Evolutionary conservation across 441 rosid genomes (phyloP), one percentile per base, ranked within the genome.

Genomic region (Manihot esculenta): DNA sequence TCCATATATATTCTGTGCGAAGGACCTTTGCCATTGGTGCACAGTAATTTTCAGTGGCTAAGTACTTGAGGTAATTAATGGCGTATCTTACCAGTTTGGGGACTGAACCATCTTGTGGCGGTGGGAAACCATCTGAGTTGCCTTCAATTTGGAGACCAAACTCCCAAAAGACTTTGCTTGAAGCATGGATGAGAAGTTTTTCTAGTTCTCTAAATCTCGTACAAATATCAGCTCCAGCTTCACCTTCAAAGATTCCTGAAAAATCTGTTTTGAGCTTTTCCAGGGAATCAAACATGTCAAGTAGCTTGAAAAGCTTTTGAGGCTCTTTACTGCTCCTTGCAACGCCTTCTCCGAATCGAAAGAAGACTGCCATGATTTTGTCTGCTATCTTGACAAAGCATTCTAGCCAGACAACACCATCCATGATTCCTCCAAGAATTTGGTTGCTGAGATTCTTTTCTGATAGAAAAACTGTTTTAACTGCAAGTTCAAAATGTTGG

Each of bases 341-440:
- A 5, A 85, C 85, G 23, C 94, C 94, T 78, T 88, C 91, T 5
- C 91, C 88, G n/a, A 85, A 85, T 26, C 89, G 85, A 69, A 87
- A 88, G 75, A 88, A 88, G 10, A 86, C 91, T 13, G 89, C 91
- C 87, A 83, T 84, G 85, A 88, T 82, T 73, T 86, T 88, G 69
- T 86, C 89, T 1, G 90, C 85, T 26, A 82, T 85, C 81, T 86
- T 88, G 47, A 84, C 79, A n/a, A 86, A 88, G 81, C 93, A 88
- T 62, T 86, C 89, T 2, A 75, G 72, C 91, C 91, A 85, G 18
- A 88, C 80, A 2, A 66, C 72, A 55, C 83, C 89, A 6, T 81
- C 87, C 74, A 86, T 26, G 10, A 86, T 35, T 51, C 76, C 79
- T 77, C 84, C 84, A 53, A 86, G 62, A 38, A 83, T 80, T 75